These are phyloP conservation scores for Solanum peruvianum DNA, from an alignment of 257 asterid species.

Conservation along the genomic window DNA sequence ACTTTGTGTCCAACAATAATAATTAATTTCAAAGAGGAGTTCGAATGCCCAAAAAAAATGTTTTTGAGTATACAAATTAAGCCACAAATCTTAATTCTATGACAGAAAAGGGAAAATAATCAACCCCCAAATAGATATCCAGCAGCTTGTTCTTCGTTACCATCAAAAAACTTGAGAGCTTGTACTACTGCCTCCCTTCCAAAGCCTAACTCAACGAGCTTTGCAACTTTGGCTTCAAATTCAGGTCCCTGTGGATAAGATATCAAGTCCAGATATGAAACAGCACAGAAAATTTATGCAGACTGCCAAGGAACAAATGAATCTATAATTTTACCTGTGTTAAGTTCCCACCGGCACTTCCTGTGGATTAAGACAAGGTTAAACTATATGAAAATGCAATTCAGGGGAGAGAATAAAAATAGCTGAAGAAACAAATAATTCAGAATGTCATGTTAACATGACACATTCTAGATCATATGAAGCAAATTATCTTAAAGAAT, in stretches of 20 bases:
- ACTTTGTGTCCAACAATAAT: background rate
- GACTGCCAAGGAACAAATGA: background rate
- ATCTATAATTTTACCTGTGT: constrained; percentile 5
- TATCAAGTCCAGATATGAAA: background rate
- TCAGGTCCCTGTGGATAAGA: constrained; percentile 44
- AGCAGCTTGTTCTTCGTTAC: constrained; percentile 93
- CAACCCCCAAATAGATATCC: constrained; percentile 88
- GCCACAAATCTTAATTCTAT: background rate
- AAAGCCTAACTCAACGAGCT: constrained; percentile 90
- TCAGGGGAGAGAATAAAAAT: background rate
- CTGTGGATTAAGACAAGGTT: constrained; percentile 23
- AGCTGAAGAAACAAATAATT: background rate
- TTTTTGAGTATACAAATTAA: background rate
- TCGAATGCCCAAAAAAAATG: background rate
- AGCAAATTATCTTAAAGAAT: background rate
- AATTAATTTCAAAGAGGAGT: background rate
- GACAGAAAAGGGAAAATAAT: constrained; percentile 11
- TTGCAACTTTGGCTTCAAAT: constrained; percentile 79
- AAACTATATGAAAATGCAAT: background rate
- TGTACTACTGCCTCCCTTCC: constrained; percentile 76
- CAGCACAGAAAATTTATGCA: background rate
- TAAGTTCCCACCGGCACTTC: constrained; percentile 15
- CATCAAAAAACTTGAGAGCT: constrained; percentile 73
- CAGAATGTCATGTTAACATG: background rate
- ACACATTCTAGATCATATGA: background rate